Base-by-base conservation (phyloP, 2,329 filamentous ascomycete genomes). In the Colletotrichum sp. region DNA sequence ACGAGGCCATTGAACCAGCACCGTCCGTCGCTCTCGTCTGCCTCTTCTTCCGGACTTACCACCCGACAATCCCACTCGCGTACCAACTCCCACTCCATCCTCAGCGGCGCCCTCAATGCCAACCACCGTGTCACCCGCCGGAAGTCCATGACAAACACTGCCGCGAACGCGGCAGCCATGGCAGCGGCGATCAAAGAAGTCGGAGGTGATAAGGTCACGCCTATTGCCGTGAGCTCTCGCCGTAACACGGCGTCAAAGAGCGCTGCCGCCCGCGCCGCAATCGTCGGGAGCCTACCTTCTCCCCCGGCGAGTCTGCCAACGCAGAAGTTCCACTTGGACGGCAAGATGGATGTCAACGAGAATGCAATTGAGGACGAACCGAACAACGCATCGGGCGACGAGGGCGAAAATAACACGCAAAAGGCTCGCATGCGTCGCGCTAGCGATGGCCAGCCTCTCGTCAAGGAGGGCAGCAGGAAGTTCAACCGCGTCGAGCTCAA, bases 61-160 rank as follows among this genome's bases (percentile, higher is more conserved):
- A 83, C 82, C 77, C 92, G 92, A 78, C 89, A 91, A 81, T 86
- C 90, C 77, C 91, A 94, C 85, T 90, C 91, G 76, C 93, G 95
- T 81, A 92, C 91, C 78, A 94, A 95, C 86, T 94, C 94, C 64
- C 93, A 97, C 84, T 96, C 95, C 72, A 88, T 95, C 78, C 93
- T 96, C 70, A 90, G 93, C 73, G 91, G 92, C 78, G 91, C 93
- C 72, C 90, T 96, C 81, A 96, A 96, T 86, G 86, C 92, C 78
- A 93, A 91, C 83, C 94, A 98, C 84, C 94, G 97, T 78, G 92
- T 98, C 78, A 95, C 94, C 79, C 94, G 96, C 80, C 92, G 97
- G 79, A 98, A 98, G 90, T 98, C 96, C 85, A 95, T 98, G 81
- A 95, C 94, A 75, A 93, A 92, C 76, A 90, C 93, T 61, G 90